Percentiles rank a stretch among this genome's conserved stretches.
phyloP scores from a whole-genome alignment of 2,329 filamentous ascomycete genomes.

The Dactylellina cionopaga region DNA sequence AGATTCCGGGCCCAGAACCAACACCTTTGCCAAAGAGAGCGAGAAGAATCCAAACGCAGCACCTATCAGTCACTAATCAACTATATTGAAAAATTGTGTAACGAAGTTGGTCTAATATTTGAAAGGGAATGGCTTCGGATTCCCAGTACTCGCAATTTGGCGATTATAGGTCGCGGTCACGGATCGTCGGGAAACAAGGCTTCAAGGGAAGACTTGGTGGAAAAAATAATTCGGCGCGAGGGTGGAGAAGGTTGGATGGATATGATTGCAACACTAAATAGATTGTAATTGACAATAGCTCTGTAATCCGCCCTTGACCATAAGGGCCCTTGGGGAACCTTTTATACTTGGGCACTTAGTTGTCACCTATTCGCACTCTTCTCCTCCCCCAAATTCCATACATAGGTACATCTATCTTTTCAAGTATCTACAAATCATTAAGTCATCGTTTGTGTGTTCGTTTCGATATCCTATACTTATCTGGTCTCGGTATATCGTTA shows the following conservation, averaged over 20 bases:
- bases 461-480: too few species aligned
- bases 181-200: neutral
- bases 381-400: too few species aligned
- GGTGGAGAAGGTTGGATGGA: conserved; percentile 45
- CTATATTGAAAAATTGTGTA: conserved; percentile 77
- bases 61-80: conserved; percentile 84
- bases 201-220: conserved; percentile 19
- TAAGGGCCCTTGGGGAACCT: too few species aligned
- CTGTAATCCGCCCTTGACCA: too few species aligned
- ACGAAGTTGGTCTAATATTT: conserved; percentile 76
- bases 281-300: neutral
- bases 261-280: conserved; percentile 19
- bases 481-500: too few species aligned
- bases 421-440: too few species aligned
- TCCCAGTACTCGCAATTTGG: conserved; percentile 88
- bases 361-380: too few species aligned
- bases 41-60: conserved; percentile 37
- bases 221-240: conserved; percentile 31
- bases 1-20: conserved; percentile 71
- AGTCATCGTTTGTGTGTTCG: too few species aligned
- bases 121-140: conserved; percentile 90
- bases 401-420: too few species aligned
- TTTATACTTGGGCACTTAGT: too few species aligned
- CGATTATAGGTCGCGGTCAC: conserved; percentile 73
- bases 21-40: conserved; percentile 54